Base-by-base conservation (phyloP, 768 basidiomycete genomes). In the Pisolithus microcarpus region DNA sequence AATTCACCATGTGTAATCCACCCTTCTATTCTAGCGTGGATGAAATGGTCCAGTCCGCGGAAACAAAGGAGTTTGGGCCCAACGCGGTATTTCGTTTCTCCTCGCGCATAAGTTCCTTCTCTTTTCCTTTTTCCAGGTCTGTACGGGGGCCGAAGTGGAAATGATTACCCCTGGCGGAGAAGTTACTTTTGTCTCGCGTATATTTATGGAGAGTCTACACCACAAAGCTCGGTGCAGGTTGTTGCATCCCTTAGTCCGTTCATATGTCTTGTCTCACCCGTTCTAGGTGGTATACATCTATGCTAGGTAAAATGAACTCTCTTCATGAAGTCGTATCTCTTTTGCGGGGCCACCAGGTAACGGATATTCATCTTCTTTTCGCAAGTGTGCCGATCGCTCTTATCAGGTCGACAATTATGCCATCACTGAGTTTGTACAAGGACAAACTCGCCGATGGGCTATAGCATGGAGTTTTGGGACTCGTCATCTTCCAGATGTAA, bases 1-100 rank as follows among this genome's bases (percentile, higher is more conserved):
- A 86, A 51, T 91, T 95, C 56, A 81, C 84, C 0, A 91, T 98
- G 82, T 97, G 94, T 69, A 99, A 98, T 65, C 95, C 95, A 0
- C 95, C 95, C 0, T 99, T 99, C 67, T 98, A 96, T 61, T 63
- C 72, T n/a, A 87, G 82, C 51, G 61, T 65, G 1, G 79, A 82
- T 28, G 95, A 98, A 52, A 76, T 92, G 7, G 56, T 60, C 0
- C 61, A 66, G 2, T 82, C 81, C 2, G 78, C 81, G 0, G 75
- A 75, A 18, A 68, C 70, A 6, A 97, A 98, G 59, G 79, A 79
- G 43, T 64, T 72, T 13, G 71, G 69, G 6, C 87, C 95, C 0
- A 82, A 73, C 57, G 87, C 88, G 2, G 92, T 92, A 60, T 42
- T 80, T 69, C 7, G 21, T 34, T 23, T 44, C 37, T 4, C 5